Percentiles rank a stretch among this genome's conserved stretches.
Conservation (phyloP, 805 yeast genomes). For the Ogataea philodendri region DNA sequence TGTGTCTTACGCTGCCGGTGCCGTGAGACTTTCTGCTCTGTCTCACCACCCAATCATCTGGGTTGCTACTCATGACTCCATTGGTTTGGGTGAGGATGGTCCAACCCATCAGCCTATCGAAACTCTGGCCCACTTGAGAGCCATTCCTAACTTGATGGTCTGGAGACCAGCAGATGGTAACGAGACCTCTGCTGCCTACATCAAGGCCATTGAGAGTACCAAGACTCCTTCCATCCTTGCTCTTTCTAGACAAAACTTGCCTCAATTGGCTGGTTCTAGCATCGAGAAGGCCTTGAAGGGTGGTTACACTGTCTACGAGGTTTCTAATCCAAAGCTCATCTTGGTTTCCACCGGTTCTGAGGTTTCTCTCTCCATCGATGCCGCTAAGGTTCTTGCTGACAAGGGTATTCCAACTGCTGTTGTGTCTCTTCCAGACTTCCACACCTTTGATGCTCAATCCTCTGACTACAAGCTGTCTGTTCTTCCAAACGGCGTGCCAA, state of each 20-base stretch:
- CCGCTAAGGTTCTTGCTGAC: constrained; percentile 67
- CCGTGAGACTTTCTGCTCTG: constrained; percentile 79
- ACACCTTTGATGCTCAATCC: constrained; percentile 82
- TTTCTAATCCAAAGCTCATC: constrained; percentile 64
- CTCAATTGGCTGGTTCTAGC: constrained; percentile 91
- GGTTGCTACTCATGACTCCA: constrained; percentile 90
- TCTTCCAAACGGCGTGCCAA: constrained; percentile 93
- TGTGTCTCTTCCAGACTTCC: constrained; percentile 92
- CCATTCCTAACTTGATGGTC: constrained; percentile 75
- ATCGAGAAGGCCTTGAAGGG: constrained; percentile 92
- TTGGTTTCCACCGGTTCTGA: constrained; percentile 94
- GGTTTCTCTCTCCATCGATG: constrained; percentile 77
- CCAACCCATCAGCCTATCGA: constrained; percentile 94
- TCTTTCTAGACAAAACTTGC: constrained; percentile 81
- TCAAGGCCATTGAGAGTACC: constrained; percentile 57
- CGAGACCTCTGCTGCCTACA: constrained; percentile 82
- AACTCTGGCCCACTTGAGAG: constrained; percentile 83
- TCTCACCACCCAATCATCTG: constrained; percentile 81
- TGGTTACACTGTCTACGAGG: constrained; percentile 76
- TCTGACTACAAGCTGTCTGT: constrained; percentile 78
- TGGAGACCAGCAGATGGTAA: constrained; percentile 96
- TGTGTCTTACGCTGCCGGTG: constrained; percentile 79
- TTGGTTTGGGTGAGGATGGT: constrained; percentile 91
- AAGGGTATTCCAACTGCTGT: constrained; percentile 73
- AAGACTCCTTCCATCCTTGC: constrained; percentile 74